Conservation (phyloP, 1,284 basidiomycete genomes). For the Apiotrichum mycotoxinovorans region DNA sequence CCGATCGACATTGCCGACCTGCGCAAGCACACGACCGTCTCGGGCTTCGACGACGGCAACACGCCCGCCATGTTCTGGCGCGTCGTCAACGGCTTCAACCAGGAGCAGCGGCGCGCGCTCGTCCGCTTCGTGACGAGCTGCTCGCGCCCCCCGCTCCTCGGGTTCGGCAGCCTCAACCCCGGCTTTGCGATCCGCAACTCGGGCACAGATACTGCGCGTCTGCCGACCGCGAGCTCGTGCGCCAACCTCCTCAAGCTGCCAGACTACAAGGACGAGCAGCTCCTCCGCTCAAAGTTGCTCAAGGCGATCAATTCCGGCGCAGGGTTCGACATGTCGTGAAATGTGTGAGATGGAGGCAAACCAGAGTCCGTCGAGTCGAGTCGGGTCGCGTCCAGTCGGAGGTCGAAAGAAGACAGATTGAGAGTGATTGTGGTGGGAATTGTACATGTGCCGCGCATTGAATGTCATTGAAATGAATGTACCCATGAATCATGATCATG, state of each 20-base stretch:
- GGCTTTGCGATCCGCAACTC: constrained; percentile 79
- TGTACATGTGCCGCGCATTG: too few relatives aligned
- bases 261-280: constrained; percentile 53
- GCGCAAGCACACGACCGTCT: constrained; percentile 68
- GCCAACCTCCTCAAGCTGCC: constrained; percentile 71
- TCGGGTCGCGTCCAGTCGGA: too few relatives aligned
- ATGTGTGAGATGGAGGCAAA: neutral
- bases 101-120: constrained; percentile 70
- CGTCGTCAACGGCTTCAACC: constrained; percentile 46
- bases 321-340: constrained; percentile 80
- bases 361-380: too few relatives aligned
- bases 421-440: too few relatives aligned
- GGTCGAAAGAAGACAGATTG: too few relatives aligned
- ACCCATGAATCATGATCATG: too few relatives aligned
- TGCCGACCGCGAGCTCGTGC: constrained; percentile 64
- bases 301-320: constrained; percentile 79
- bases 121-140: constrained; percentile 88
- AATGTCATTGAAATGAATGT: too few relatives aligned
- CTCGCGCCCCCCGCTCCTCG: constrained; percentile 77
- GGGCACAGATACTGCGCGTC: constrained; percentile 65
- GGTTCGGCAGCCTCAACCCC: constrained; percentile 82
- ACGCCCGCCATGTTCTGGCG: constrained; percentile 76
- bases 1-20: constrained; percentile 80
- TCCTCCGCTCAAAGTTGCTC: constrained; percentile 70
- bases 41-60: constrained; percentile 66